Conservation (phyloP, 768 basidiomycete genomes). For the Boletus patriciae region DNA sequence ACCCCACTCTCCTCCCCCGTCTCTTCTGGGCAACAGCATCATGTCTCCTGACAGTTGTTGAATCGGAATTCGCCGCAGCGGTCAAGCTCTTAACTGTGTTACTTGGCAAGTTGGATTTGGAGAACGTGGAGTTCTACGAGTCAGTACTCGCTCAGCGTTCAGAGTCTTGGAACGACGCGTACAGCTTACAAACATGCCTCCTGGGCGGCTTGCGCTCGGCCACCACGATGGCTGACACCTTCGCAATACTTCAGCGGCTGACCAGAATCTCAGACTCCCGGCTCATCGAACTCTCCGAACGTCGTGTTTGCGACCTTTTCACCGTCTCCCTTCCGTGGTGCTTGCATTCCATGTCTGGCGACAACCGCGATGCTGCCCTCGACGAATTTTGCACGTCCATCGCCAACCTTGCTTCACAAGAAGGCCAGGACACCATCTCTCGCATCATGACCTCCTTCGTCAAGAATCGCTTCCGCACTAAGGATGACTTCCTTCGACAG, state of each 20-base stretch:
- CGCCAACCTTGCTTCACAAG: conserved; percentile 64
- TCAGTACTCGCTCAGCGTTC: conserved; percentile 69
- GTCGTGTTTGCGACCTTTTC: conserved; percentile 80
- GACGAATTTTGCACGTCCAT: conserved; percentile 74
- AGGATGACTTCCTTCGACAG: conserved; percentile 91
- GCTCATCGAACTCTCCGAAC: conserved; percentile 69
- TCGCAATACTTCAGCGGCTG: conserved; percentile 65
- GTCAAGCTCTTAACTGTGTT: conserved; percentile 64
- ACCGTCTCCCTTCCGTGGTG: conserved; percentile 86
- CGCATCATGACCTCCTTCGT: conserved; percentile 90
- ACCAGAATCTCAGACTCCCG: conserved; percentile 58
- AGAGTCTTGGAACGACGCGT: conserved; percentile 62
- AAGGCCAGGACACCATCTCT: conserved; percentile 75
- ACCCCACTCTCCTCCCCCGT: conserved; percentile 67
- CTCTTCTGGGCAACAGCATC: conserved; percentile 87
- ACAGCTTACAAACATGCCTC: conserved; percentile 67
- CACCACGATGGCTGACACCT: conserved; percentile 61
- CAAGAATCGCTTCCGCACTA: conserved; percentile 83
- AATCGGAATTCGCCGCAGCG: conserved; percentile 72
- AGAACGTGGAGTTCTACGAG: conserved; percentile 66
- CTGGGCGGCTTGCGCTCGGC: conserved; percentile 81
- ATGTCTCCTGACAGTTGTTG: conserved; percentile 78
- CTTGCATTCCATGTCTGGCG: conserved; percentile 71
- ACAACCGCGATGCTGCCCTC: conserved; percentile 56
- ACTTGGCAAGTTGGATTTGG: conserved; percentile 67